These are phyloP conservation scores for Populus tremula DNA, from an alignment of 345 rosid genomes.

Conservation along the genomic window DNA sequence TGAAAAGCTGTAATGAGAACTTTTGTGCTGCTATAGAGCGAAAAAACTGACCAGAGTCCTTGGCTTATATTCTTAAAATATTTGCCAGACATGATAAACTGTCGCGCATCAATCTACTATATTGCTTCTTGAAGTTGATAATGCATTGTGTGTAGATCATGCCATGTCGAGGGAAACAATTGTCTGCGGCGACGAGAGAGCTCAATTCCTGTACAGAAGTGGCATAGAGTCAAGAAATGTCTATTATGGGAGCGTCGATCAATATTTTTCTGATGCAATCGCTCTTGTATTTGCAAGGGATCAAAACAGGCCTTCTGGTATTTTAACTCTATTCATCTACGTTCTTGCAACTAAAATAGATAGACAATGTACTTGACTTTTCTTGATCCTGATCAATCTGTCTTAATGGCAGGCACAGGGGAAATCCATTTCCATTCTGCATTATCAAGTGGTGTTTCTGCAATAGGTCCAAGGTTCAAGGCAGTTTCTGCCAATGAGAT, in stretches of 20 bases:
- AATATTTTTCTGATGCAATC: conserved; percentile 30
- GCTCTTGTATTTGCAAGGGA: conserved; percentile 75
- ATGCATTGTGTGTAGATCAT: conserved; percentile 43
- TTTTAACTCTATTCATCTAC: background rate
- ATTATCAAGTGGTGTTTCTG: conserved; percentile 59
- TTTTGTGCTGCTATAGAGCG: too few species aligned
- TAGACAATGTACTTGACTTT: too few species aligned
- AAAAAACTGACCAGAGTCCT: too few species aligned
- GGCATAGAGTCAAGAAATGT: conserved; percentile 27
- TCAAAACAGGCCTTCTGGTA: conserved; percentile 57
- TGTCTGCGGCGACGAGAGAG: conserved; percentile 60
- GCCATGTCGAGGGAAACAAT: conserved; percentile 66
- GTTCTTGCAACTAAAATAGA: too few species aligned
- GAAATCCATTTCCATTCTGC: conserved; percentile 59
- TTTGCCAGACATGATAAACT: too few species aligned
- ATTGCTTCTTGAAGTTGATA: background rate
- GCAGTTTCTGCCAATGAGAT: conserved; percentile 47
- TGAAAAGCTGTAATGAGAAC: too few species aligned
- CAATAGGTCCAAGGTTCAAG: conserved; percentile 57
- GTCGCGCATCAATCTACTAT: too few species aligned
- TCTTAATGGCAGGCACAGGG: conserved; percentile 45
- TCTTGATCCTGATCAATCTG: conserved; percentile 9
- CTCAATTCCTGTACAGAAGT: conserved; percentile 42
- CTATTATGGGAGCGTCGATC: background rate
- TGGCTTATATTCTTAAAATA: too few species aligned